Evolutionary conservation across 768 basidiomycete genomes (phyloP), one percentile per base, ranked within the genome.

Genomic region (Tricholoma bakamatsutake): DNA sequence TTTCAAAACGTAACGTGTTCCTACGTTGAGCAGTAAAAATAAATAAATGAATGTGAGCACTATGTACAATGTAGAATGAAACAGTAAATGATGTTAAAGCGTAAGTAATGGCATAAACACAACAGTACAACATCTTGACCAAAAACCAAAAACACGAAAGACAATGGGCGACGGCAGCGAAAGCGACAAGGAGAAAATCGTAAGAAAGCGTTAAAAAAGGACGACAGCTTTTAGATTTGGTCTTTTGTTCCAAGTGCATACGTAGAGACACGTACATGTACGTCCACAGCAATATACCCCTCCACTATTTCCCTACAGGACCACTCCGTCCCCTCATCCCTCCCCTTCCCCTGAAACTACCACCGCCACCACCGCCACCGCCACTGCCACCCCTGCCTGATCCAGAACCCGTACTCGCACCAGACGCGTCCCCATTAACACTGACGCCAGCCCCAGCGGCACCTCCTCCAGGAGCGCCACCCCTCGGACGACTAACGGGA

Each of bases 401-500:
- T 13, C 78, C 63, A 43, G 76, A 56, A 50, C 68, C 68, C 34
- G 67, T 77, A 33, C 75, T 73, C 61, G 74, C 80, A 28, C 76
- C 76, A 52, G 82, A 71, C 17, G 80, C 76, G 4, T 79, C 78
- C 21, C 80, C 83, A 57, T 78, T 77, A 48, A 73, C 73, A 15
- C 57, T 43, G 4, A n/a, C 35, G 5, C 35, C 34, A 35, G 3
- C 31, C 10, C 31, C 31, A 31, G 2, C 31, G 31, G 31, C 31
- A 31, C 31, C 31, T 7, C 31, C 31, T 7, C 31, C 31, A 31
- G 87, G 83, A 1, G 75, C 73, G 31, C 84, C 87, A 40, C 86
- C 84, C 15, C 88, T 78, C 13, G 83, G 78, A 33, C 87, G 72
- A 59, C 71, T 76, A 2, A 77, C 72, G 2, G 86, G 85, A 55